phyloP scores from a whole-genome alignment of 2,329 filamentous ascomycete species.

The Colletotrichum nymphaeae region DNA sequence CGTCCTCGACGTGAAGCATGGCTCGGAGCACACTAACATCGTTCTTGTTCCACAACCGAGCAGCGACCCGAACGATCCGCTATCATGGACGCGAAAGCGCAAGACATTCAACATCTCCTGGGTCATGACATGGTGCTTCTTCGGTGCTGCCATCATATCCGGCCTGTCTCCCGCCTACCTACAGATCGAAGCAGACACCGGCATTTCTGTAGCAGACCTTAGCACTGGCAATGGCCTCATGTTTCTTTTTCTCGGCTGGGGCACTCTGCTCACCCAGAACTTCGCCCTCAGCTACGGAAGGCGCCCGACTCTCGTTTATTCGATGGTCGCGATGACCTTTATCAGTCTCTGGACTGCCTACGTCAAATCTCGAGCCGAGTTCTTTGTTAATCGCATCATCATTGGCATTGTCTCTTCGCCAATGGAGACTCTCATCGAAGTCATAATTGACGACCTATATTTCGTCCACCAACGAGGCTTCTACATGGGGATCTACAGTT shows the following conservation, averaged over 20 bases:
- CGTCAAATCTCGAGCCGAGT: neutral
- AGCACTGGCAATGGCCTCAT: slow-evolving; percentile 40
- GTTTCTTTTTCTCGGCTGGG: slow-evolving; percentile 37
- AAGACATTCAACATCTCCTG: slow-evolving; percentile 39
- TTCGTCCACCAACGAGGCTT: neutral
- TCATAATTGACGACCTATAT: neutral
- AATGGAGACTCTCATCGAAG: neutral
- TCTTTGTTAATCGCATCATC: neutral
- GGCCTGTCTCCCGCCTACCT: slow-evolving; percentile 41
- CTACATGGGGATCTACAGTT: neutral
- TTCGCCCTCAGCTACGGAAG: neutral
- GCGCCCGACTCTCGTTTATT: neutral
- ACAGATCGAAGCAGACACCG: slow-evolving; percentile 39
- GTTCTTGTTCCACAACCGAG: slow-evolving; percentile 40
- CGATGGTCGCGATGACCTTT: neutral
- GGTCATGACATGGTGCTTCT: slow-evolving; percentile 42
- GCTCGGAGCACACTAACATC: slow-evolving; percentile 31
- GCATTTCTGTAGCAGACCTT: slow-evolving; percentile 41
- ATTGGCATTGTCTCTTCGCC: neutral
- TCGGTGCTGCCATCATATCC: slow-evolving; percentile 39
- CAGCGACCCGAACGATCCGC: slow-evolving; percentile 40
- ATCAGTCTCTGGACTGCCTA: neutral
- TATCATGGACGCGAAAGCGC: slow-evolving; percentile 37
- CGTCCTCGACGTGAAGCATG: neutral
- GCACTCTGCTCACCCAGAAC: neutral